Percentiles rank a stretch among this genome's conserved stretches.
These are phyloP conservation scores for Colletotrichum truncatum DNA, from an alignment of 2,329 filamentous ascomycete species.

Conservation along the genomic window DNA sequence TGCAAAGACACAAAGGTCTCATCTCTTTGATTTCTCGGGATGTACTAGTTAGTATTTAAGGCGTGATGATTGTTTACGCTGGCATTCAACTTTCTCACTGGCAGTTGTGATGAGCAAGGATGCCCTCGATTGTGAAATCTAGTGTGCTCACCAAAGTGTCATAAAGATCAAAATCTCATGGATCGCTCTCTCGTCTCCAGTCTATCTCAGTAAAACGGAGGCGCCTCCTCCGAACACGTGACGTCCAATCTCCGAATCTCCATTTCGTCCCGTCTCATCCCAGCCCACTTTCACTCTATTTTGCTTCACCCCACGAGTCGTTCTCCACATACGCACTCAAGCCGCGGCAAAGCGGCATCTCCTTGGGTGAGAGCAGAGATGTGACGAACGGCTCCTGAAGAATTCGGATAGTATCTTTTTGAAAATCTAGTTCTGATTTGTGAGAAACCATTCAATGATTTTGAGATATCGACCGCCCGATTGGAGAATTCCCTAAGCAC, in stretches of 20 bases:
- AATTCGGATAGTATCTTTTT: too few species aligned
- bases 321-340: background rate
- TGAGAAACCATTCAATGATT: too few species aligned
- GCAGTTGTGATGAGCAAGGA: background rate
- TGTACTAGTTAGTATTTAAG: too few species aligned
- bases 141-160: background rate
- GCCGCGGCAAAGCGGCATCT: background rate
- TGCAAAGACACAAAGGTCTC: too few species aligned
- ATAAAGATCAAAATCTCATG: background rate
- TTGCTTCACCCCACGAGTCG: background rate
- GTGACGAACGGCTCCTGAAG: background rate
- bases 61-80: too few species aligned
- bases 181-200: background rate
- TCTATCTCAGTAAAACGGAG: background rate
- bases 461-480: too few species aligned
- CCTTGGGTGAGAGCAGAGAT: background rate
- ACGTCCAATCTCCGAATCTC: conserved; percentile 12
- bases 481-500: too few species aligned
- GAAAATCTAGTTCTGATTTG: too few species aligned
- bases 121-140: background rate
- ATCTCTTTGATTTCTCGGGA: too few species aligned
- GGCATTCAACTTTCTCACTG: too few species aligned
- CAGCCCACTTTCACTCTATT: conserved; percentile 15
- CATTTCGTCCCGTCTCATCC: conserved; percentile 12
- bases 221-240: conserved; percentile 8